Evolutionary conservation across 2,329 filamentous ascomycete genomes (phyloP).

Genomic region (Botrytis galanthina): DNA sequence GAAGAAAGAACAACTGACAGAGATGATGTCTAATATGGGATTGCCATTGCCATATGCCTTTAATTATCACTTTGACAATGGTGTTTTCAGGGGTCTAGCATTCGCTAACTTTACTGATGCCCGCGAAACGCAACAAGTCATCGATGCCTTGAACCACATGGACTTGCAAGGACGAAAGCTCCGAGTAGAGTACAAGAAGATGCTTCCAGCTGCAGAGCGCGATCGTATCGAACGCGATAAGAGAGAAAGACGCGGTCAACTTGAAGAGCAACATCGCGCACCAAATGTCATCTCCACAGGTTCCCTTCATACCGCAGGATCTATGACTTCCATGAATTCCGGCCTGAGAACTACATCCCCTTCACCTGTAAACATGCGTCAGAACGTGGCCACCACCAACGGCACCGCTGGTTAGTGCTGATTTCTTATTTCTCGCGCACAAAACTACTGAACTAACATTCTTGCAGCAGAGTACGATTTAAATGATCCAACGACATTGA

Average conservation of each 20-base stretch:
- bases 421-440: slow-evolving; percentile 11
- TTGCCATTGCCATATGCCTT: slow-evolving; percentile 96
- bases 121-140: slow-evolving; percentile 89
- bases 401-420: slow-evolving; percentile 23
- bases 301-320: slow-evolving; percentile 74
- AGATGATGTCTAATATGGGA: slow-evolving; percentile 90
- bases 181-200: slow-evolving; percentile 98
- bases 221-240: slow-evolving; percentile 97
- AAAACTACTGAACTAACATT: slow-evolving; percentile 13
- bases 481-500: slow-evolving; percentile 83
- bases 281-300: slow-evolving; percentile 42
- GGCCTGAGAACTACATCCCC: slow-evolving; percentile 47
- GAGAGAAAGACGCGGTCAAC: slow-evolving; percentile 88
- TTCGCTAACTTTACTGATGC: slow-evolving; percentile 98
- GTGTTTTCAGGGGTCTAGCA: slow-evolving; percentile 90
- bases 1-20: slow-evolving; percentile 91
- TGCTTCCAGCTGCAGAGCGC: slow-evolving; percentile 90
- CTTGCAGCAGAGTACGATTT: slow-evolving; percentile 64
- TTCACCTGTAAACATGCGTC: slow-evolving; percentile 37
- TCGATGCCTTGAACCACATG: slow-evolving; percentile 91
- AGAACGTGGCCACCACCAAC: slow-evolving; percentile 2
- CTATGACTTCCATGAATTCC: slow-evolving; percentile 69
- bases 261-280: slow-evolving; percentile 92
- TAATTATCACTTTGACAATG: slow-evolving; percentile 99
- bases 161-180: slow-evolving; percentile 93